These are phyloP conservation scores for Termitomyces sp. DNA, from an alignment of 768 basidiomycete species.

Conservation along the genomic window DNA sequence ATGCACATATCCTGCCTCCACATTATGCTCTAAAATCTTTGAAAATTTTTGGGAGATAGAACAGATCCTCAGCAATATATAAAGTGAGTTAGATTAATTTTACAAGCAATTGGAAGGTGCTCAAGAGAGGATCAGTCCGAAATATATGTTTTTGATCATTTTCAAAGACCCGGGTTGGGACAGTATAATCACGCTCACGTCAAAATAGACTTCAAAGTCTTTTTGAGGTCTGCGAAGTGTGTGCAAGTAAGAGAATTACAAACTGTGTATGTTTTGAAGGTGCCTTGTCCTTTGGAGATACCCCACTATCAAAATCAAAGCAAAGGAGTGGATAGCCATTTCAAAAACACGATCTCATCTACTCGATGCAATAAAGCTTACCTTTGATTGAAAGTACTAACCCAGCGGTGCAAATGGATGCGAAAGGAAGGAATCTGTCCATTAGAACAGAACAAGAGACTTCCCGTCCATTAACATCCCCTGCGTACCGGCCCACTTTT, in stretches of 20 bases:
- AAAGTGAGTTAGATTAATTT: too few species aligned
- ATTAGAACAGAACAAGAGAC: neutral
- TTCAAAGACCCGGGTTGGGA: too few species aligned
- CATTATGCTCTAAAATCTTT: too few species aligned
- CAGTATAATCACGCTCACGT: neutral
- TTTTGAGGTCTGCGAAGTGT: neutral
- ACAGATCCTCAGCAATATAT: too few species aligned
- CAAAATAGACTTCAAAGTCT: neutral
- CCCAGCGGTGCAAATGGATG: neutral
- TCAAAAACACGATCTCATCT: too few species aligned
- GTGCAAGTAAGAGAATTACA: neutral
- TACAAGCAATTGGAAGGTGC: too few species aligned
- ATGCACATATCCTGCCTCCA: too few species aligned
- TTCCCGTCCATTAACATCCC: neutral
- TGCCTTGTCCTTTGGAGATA: neutral
- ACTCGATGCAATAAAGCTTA: neutral
- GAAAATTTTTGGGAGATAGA: too few species aligned
- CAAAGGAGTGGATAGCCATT: neutral
- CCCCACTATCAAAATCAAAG: neutral
- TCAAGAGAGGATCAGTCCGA: too few species aligned
- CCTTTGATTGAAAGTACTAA: neutral
- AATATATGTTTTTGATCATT: too few species aligned
- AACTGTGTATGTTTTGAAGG: neutral
- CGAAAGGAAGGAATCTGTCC: neutral
- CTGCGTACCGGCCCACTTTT: conserved; percentile 22